phyloP scores from a whole-genome alignment of 2,329 filamentous ascomycete genomes.

The Alternaria ethzedia region DNA sequence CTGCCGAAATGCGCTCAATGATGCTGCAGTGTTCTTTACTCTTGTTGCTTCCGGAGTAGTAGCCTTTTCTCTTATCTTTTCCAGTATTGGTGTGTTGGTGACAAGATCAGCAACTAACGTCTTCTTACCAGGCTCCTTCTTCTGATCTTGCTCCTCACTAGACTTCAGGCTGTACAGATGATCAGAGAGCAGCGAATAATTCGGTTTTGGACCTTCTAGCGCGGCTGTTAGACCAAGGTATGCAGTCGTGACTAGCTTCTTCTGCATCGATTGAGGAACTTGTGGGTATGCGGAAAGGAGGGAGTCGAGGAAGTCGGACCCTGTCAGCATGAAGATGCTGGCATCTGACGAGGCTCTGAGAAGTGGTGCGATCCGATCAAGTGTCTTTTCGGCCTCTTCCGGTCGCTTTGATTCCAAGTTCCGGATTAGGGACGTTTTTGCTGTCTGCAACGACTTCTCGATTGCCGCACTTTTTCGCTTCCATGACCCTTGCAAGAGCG shows the following conservation, averaged over 20 bases:
- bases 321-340: slow-evolving; percentile 73
- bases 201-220: slow-evolving; percentile 69
- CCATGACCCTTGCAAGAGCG: slow-evolving; percentile 60
- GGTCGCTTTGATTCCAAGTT: slow-evolving; percentile 69
- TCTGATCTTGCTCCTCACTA: slow-evolving; percentile 67
- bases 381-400: slow-evolving; percentile 59
- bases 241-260: slow-evolving; percentile 71
- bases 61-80: slow-evolving; percentile 64
- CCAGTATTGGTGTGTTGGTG: slow-evolving; percentile 77
- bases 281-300: slow-evolving; percentile 70
- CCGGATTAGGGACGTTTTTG: slow-evolving; percentile 68
- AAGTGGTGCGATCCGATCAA: slow-evolving; percentile 68
- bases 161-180: slow-evolving; percentile 81
- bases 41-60: slow-evolving; percentile 59
- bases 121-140: slow-evolving; percentile 47
- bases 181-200: slow-evolving; percentile 78
- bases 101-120: slow-evolving; percentile 83
- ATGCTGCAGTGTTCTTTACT: slow-evolving; percentile 65
- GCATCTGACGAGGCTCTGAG: slow-evolving; percentile 65
- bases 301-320: slow-evolving; percentile 86
- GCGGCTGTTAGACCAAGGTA: slow-evolving; percentile 79
- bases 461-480: slow-evolving; percentile 57
- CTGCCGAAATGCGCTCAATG: slow-evolving; percentile 64
- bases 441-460: slow-evolving; percentile 62
- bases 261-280: slow-evolving; percentile 67